These are phyloP conservation scores for Fusarium sp. DNA, from an alignment of 2,329 filamentous ascomycete species.

Conservation along the genomic window DNA sequence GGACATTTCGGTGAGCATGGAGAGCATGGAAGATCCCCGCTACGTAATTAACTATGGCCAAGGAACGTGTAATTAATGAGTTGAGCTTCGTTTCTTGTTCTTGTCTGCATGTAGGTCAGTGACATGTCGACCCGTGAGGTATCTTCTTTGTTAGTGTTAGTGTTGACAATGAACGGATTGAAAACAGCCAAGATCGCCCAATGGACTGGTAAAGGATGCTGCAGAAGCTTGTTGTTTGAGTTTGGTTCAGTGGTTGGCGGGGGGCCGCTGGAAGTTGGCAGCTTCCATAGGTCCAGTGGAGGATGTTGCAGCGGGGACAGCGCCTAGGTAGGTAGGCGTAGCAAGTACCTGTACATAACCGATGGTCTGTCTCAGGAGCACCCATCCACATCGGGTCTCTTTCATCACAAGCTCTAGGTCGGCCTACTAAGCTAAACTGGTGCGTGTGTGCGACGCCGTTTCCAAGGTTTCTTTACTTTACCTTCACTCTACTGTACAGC, in stretches of 20 bases:
- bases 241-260: conserved; percentile 23
- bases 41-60: conserved; percentile 6
- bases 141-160: conserved; percentile 10
- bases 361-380: conserved; percentile 34
- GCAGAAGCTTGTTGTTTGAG: conserved; percentile 20
- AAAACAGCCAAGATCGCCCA: conserved; percentile 29
- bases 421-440: background rate
- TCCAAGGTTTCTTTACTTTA: conserved; percentile 41
- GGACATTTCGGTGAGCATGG: conserved; percentile 13
- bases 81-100: background rate
- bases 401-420: conserved; percentile 35
- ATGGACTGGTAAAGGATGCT: conserved; percentile 13
- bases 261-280: conserved; percentile 17
- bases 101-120: conserved; percentile 7
- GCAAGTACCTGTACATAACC: conserved; percentile 27
- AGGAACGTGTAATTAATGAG: conserved; percentile 9
- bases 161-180: background rate
- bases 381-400: conserved; percentile 28
- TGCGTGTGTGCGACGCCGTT: conserved; percentile 32
- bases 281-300: background rate
- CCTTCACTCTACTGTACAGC: conserved; percentile 8
- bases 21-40: conserved; percentile 17
- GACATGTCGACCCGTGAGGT: background rate
- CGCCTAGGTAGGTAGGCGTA: conserved; percentile 29
- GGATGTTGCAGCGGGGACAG: conserved; percentile 29